phyloP scores from a whole-genome alignment of 495 filamentous ascomycete species.

The Aspergillus avenaceus region DNA sequence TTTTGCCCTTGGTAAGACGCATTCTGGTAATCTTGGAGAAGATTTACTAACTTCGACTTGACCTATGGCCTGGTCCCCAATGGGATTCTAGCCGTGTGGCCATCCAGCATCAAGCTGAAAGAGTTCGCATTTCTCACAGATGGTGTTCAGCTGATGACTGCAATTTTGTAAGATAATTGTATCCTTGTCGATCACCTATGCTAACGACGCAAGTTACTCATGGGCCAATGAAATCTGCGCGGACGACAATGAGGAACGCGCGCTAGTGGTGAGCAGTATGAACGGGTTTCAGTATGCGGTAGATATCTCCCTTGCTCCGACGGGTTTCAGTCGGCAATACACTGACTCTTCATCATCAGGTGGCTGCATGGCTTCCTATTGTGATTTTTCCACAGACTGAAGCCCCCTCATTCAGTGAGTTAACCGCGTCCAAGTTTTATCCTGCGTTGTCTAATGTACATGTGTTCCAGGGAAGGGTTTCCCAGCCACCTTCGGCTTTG shows the following conservation, averaged over 20 bases:
- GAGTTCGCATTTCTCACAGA: constrained; percentile 20
- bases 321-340: neutral
- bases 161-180: constrained; percentile 18
- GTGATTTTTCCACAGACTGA: constrained; percentile 21
- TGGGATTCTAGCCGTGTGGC: constrained; percentile 22
- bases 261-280: constrained; percentile 20
- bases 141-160: constrained; percentile 27
- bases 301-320: neutral
- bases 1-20: constrained; percentile 12
- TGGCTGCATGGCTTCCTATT: constrained; percentile 26
- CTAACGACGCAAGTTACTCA: constrained; percentile 9
- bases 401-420: constrained; percentile 7
- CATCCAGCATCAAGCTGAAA: constrained; percentile 13
- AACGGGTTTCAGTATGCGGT: constrained; percentile 21
- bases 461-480: neutral
- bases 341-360: neutral
- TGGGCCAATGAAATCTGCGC: constrained; percentile 21
- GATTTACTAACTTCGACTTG: neutral
- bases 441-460: neutral
- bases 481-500: neutral
- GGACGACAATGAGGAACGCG: constrained; percentile 20
- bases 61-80: constrained; percentile 25
- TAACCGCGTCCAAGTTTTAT: neutral
- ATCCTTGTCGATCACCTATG: neutral
- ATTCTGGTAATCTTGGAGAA: neutral